Conservation (phyloP, 2,329 filamentous ascomycete species). For the Tolypocladium guangdongense region DNA sequence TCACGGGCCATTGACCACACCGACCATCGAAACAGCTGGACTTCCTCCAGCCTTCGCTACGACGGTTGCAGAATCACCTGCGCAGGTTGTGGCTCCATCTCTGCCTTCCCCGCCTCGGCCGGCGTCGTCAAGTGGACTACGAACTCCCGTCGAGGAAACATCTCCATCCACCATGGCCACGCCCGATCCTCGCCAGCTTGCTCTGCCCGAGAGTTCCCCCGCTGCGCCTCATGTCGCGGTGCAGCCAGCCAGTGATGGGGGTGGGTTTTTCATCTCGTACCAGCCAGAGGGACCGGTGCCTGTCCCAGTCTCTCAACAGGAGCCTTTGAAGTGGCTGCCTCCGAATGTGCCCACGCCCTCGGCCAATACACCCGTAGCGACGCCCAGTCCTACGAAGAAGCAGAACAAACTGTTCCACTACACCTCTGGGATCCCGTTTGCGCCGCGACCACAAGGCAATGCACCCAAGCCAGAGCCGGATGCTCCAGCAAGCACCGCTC, state of each 20-base stretch:
- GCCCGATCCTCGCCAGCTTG: slow-evolving; percentile 11
- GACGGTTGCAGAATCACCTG: neutral
- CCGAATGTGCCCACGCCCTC: slow-evolving; percentile 31
- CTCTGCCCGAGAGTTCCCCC: slow-evolving; percentile 19
- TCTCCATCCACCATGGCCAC: slow-evolving; percentile 9
- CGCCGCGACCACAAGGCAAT: slow-evolving; percentile 15
- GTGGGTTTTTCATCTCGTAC: slow-evolving; percentile 40
- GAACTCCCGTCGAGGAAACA: slow-evolving; percentile 13
- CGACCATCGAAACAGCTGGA: neutral
- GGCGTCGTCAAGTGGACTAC: slow-evolving; percentile 11
- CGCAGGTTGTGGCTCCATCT: neutral
- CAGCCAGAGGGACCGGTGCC: slow-evolving; percentile 42
- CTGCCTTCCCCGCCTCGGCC: slow-evolving; percentile 12
- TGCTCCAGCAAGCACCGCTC: neutral
- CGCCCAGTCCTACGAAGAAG: slow-evolving; percentile 25
- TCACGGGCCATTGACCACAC: neutral
- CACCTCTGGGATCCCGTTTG: slow-evolving; percentile 38
- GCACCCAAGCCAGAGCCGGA: neutral
- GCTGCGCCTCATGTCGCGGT: slow-evolving; percentile 14
- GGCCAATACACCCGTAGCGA: slow-evolving; percentile 19
- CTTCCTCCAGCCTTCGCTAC: neutral
- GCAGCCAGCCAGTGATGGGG: slow-evolving; percentile 12
- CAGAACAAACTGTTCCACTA: slow-evolving; percentile 22
- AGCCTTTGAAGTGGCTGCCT: slow-evolving; percentile 39
- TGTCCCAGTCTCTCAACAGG: slow-evolving; percentile 22